phyloP scores from a whole-genome alignment of 2,329 filamentous ascomycete species.

The Diaporthe sp. region DNA sequence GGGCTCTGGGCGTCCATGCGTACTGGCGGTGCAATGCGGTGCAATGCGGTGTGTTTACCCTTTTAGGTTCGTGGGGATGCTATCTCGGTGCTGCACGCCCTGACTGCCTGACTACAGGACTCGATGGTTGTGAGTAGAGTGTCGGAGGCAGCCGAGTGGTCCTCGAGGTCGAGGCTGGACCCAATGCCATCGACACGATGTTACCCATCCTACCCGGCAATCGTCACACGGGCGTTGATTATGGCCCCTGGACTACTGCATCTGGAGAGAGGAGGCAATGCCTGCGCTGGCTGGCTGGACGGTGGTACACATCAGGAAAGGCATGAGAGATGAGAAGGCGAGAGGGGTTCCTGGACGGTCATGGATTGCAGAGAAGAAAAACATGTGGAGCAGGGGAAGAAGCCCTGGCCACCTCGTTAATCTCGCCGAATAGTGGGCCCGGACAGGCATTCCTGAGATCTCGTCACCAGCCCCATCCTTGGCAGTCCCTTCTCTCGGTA shows the following conservation, averaged over 20 bases:
- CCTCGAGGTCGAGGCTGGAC: background rate
- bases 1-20: background rate
- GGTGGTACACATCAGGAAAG: constrained; percentile 2
- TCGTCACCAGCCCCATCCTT: constrained; percentile 5
- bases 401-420: constrained; percentile 30
- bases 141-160: constrained; percentile 25
- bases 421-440: constrained; percentile 16
- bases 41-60: background rate
- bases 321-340: constrained; percentile 17
- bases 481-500: background rate
- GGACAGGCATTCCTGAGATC: constrained; percentile 13
- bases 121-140: background rate
- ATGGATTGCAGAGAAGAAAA: background rate
- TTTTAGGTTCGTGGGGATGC: background rate
- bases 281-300: background rate
- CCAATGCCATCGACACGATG: constrained; percentile 5
- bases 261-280: background rate
- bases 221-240: background rate
- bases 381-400: background rate
- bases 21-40: background rate
- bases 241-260: background rate
- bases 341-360: background rate
- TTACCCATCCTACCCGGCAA: background rate
- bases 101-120: background rate
- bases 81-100: background rate